Base-by-base conservation (phyloP, 2,329 filamentous ascomycete species). In the Trichothecium sympodiale region DNA sequence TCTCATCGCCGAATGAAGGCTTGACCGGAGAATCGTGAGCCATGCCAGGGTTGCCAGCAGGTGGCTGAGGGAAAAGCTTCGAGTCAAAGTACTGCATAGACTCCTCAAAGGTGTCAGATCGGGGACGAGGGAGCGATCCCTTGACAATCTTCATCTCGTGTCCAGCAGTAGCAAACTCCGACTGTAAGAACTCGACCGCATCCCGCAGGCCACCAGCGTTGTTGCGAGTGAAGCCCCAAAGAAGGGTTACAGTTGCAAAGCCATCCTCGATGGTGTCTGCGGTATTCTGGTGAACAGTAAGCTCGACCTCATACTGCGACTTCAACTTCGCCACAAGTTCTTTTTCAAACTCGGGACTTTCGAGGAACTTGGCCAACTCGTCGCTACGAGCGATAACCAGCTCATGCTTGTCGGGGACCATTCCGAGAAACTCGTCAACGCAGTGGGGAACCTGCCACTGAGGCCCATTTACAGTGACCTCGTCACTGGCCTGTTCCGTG, bases 361-460 rank as follows among this genome's bases (percentile, higher is more conserved):
- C 77, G 42, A 98, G 73, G 53, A 85, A 94, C 46, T 82, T 80
- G 48, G 83, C 78, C 43, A 98, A 65, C 40, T 86, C 77, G 4
- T 77, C 64, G 3, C 80, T 81, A 41, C 81, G 80, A 41, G 82
- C 78, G 49, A 98, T 77, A 31, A 91, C 75, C 44, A 98, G 74
- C 51, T 95, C 88, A 53, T 98, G 91, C 46, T 80, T 88, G 62
- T 96, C 89, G 4, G 91, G 91, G 31, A 98, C 89, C 87, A 98
- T 95, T 49, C 88, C 88, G 61, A 98, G 64, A 49, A 98, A 89
- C 52, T 91, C 87, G 56, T 98, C 91, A 34, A 95, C 87, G 49
- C 89, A 94, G 55, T 94, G 83, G 43, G 91, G 89, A 26, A 98
- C 89, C 69, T 96, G 91, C 74, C 93, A 98, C 64, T 96, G 89